Conservation (phyloP, 2,329 filamentous ascomycete genomes). For the Colletotrichum graminicola region DNA sequence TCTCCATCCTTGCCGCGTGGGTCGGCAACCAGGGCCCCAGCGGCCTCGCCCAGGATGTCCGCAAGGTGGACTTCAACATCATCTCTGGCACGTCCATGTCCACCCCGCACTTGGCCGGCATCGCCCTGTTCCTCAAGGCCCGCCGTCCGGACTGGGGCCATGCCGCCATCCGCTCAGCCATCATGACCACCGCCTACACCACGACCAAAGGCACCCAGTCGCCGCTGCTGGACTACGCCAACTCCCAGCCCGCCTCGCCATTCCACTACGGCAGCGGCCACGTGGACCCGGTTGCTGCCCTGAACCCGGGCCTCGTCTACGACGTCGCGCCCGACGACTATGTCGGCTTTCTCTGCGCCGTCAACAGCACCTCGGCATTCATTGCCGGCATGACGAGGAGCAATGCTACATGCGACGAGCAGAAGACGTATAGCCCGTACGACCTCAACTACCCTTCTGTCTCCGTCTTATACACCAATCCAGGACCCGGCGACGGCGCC, state of each 20-base stretch:
- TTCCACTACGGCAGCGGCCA: slow-evolving; percentile 39
- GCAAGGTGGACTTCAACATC: slow-evolving; percentile 33
- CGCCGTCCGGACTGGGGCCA: slow-evolving; percentile 36
- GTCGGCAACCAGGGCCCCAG: slow-evolving; percentile 5
- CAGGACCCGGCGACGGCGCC: slow-evolving; percentile 1
- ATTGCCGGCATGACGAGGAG: slow-evolving; percentile 21
- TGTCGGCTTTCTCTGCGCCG: slow-evolving; percentile 45
- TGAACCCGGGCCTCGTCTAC: slow-evolving; percentile 44
- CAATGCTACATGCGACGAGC: slow-evolving; percentile 26
- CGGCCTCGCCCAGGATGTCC: slow-evolving; percentile 8
- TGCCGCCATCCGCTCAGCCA: slow-evolving; percentile 33
- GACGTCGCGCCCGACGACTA: slow-evolving; percentile 44
- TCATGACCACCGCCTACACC: slow-evolving; percentile 39
- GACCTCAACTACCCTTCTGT: slow-evolving; percentile 42
- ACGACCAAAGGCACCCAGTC: slow-evolving; percentile 10
- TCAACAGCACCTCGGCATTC: slow-evolving; percentile 42
- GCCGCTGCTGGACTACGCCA: slow-evolving; percentile 7
- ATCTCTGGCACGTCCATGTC: slow-evolving; percentile 42
- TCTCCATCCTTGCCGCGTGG: slow-evolving; percentile 40
- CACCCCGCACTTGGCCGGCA: slow-evolving; percentile 40
- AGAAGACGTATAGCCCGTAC: slow-evolving; percentile 28
- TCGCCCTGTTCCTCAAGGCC: slow-evolving; percentile 39
- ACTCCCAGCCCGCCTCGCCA: slow-evolving; percentile 9
- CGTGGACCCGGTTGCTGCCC: slow-evolving; percentile 44
- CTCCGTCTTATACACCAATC: slow-evolving; percentile 24